Evolutionary conservation across 192 early-diverging fungal species (phyloP).

Genomic region (Backusella sp.): DNA sequence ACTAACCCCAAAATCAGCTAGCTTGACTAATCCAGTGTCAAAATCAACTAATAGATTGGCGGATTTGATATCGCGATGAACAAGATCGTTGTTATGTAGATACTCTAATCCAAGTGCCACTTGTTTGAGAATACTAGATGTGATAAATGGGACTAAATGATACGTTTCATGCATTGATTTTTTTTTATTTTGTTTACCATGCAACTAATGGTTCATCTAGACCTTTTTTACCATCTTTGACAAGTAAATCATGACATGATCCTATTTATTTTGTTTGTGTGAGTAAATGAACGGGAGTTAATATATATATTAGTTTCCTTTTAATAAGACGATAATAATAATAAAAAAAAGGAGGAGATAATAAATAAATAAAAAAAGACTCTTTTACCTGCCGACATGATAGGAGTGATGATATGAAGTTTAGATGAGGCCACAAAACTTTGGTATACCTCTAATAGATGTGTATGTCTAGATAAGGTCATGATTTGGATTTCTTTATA

Average conservation of each 20-base stretch:
- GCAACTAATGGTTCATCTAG: constrained; percentile 24
- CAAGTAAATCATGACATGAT: constrained; percentile 30
- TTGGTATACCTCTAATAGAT: constrained; percentile 27
- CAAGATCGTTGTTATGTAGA: constrained; percentile 60
- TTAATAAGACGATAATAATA: neutral
- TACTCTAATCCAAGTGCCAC: constrained; percentile 62
- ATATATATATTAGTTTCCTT: neutral
- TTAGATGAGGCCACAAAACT: constrained; percentile 31
- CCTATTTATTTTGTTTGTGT: constrained; percentile 13
- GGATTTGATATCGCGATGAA: constrained; percentile 72
- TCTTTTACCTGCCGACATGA: constrained; percentile 34
- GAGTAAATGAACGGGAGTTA: neutral
- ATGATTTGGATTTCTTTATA: constrained; percentile 35
- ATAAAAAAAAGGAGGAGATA: neutral
- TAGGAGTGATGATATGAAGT: constrained; percentile 33
- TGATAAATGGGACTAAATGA: neutral
- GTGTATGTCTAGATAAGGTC: constrained; percentile 26
- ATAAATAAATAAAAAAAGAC: neutral
- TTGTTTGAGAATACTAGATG: constrained; percentile 29
- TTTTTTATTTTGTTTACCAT: constrained; percentile 20
- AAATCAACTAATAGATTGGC: constrained; percentile 64
- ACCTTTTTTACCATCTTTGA: constrained; percentile 4
- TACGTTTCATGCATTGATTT: neutral
- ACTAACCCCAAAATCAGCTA: constrained; percentile 59
- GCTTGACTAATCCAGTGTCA: constrained; percentile 53